phyloP scores from a whole-genome alignment of 768 basidiomycete species.

The Tremella mesenterica region DNA sequence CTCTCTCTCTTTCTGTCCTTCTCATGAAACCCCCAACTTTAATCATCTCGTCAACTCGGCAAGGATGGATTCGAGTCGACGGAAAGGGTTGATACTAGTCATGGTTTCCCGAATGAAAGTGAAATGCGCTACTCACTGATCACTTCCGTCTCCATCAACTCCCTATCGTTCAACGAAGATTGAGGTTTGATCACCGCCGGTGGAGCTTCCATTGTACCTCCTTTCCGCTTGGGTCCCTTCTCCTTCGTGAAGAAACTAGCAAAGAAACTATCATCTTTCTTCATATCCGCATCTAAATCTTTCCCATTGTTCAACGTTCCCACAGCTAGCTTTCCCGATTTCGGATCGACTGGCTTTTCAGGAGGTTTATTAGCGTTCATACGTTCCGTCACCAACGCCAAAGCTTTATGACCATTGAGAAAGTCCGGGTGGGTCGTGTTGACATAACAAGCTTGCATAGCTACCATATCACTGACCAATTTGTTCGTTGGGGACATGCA shows the following conservation, averaged over 20 bases:
- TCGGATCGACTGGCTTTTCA: slow-evolving; percentile 59
- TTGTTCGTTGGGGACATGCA: slow-evolving; percentile 91
- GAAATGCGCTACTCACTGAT: slow-evolving; percentile 64
- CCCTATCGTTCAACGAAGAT: slow-evolving; percentile 80
- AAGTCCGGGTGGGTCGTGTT: slow-evolving; percentile 99
- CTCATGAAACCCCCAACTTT: too few species aligned
- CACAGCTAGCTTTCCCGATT: slow-evolving; percentile 56
- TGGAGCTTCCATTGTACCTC: slow-evolving; percentile 55
- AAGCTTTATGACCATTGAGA: slow-evolving; percentile 91
- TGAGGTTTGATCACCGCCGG: slow-evolving; percentile 82
- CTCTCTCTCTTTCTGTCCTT: neutral
- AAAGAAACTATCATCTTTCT: slow-evolving; percentile 92
- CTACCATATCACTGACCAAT: slow-evolving; percentile 82
- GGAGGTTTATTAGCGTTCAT: slow-evolving; percentile 68
- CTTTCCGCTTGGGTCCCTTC: slow-evolving; percentile 44
- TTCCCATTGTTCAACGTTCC: slow-evolving; percentile 79
- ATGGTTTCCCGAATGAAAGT: neutral
- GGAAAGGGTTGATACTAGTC: neutral
- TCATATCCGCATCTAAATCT: slow-evolving; percentile 82
- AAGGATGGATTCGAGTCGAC: neutral
- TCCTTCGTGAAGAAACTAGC: slow-evolving; percentile 79
- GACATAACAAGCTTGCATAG: slow-evolving; percentile 98
- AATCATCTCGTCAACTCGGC: too few species aligned
- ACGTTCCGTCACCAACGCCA: slow-evolving; percentile 64
- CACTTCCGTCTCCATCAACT: slow-evolving; percentile 97